Conservation (phyloP, 2,329 filamentous ascomycete species). For the Aspergillus sp. region DNA sequence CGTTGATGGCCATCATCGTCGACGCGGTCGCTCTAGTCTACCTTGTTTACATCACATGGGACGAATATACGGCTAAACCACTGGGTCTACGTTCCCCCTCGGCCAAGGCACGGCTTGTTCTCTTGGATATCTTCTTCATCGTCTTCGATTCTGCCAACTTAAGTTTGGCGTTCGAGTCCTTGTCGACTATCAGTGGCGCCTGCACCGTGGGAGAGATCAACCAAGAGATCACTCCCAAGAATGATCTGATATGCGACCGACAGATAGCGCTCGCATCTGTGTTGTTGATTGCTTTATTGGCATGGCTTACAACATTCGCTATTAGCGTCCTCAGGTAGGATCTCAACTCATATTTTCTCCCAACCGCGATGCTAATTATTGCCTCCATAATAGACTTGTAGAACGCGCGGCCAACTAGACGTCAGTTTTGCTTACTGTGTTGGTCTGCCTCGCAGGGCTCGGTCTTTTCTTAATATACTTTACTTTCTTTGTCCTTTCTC, state of each 20-base stretch:
- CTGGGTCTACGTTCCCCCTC: constrained; percentile 79
- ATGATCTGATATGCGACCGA: constrained; percentile 57
- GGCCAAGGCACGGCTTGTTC: constrained; percentile 83
- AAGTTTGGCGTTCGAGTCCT: constrained; percentile 80
- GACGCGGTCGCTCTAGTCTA: constrained; percentile 88
- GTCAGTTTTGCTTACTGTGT: not conserved
- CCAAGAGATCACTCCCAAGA: constrained; percentile 31
- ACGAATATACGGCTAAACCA: constrained; percentile 94
- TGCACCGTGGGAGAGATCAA: constrained; percentile 52
- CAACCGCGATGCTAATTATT: constrained; percentile 25
- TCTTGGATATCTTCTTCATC: constrained; percentile 93
- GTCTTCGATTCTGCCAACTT: constrained; percentile 95
- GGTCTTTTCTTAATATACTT: not conserved
- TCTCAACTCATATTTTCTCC: not conserved
- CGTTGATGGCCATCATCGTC: constrained; percentile 84
- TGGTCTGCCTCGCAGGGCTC: not conserved
- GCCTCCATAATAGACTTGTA: constrained; percentile 34
- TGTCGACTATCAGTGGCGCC: constrained; percentile 63
- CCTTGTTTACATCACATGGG: constrained; percentile 88
- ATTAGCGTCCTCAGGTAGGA: constrained; percentile 75
- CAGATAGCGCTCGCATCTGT: constrained; percentile 74
- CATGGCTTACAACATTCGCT: constrained; percentile 89
- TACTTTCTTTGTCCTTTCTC: not conserved
- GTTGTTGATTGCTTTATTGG: constrained; percentile 75
- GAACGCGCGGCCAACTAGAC: constrained; percentile 30